phyloP scores from a whole-genome alignment of 805 yeast genomes.

The Schwanniomyces polymorphus region DNA sequence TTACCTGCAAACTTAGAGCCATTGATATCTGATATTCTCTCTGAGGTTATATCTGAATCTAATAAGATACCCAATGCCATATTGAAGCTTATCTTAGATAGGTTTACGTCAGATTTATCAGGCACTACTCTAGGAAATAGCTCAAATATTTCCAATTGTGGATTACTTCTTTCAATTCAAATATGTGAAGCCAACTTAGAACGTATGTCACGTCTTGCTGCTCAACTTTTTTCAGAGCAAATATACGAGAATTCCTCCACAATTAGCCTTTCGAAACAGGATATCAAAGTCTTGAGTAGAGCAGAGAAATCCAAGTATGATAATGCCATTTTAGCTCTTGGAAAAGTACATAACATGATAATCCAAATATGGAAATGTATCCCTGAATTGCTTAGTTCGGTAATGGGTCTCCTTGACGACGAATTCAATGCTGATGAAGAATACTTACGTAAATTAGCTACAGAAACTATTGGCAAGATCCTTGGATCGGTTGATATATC shows the following conservation, averaged over 20 bases:
- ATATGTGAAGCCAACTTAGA: constrained; percentile 73
- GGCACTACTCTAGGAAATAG: constrained; percentile 14
- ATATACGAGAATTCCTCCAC: constrained; percentile 50
- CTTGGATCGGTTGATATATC: constrained; percentile 28
- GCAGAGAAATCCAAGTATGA: constrained; percentile 13
- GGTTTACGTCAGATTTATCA: constrained; percentile 40
- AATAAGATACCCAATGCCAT: constrained; percentile 62
- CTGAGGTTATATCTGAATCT: constrained; percentile 72
- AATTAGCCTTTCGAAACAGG: constrained; percentile 18
- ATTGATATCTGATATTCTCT: constrained; percentile 66
- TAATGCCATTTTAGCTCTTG: constrained; percentile 42
- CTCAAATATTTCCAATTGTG: constrained; percentile 48
- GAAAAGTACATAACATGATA: constrained; percentile 61
- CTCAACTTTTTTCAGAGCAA: constrained; percentile 78
- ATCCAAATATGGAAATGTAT: constrained; percentile 73
- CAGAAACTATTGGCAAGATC: constrained; percentile 70
- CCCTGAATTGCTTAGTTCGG: constrained; percentile 72
- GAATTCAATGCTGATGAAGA: constrained; percentile 75
- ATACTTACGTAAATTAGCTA: constrained; percentile 62
- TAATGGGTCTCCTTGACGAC: constrained; percentile 76
- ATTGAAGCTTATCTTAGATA: constrained; percentile 63
- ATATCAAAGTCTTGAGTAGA: constrained; percentile 9
- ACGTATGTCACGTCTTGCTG: constrained; percentile 70
- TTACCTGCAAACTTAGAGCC: constrained; percentile 58
- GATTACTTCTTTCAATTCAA: constrained; percentile 62